Evolutionary conservation across 2,329 filamentous ascomycete species (phyloP), one percentile per base, ranked within the genome.

Genomic region (Lecanicillium sp.): DNA sequence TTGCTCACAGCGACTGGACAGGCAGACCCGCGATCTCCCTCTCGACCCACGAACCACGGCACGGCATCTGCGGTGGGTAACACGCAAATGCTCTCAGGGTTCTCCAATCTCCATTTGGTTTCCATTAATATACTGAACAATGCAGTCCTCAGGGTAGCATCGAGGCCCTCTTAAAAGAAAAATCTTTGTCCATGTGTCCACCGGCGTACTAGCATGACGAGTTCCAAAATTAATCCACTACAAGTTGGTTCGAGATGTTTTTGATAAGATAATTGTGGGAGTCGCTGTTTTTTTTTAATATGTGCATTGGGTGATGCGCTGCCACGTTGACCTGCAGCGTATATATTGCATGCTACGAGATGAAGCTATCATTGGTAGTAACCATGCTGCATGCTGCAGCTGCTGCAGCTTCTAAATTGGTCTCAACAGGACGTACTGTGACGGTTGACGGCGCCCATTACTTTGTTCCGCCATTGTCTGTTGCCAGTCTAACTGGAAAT

Each of bases 391-490:
- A 24, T 32, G 12, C 26, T 20, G 36, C 21, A 4, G 20, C 27
- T 8, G 27, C 27, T 7, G 11, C 20, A 11, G 19, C 44, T 6
- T 14, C 35, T 15, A 19, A 19, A 17, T 23, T 33, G 12, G 20
- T 43, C 14, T 38, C 44, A 6, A 51, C 53, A 8, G 53, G 53
- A n/a, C 19, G 44, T 5, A 54, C 53, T 2, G 44, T 53, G 4
- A 19, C 14, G 4, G 32, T 55, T 2, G 47, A 53, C 14, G 26
- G 14, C 6, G 19, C 52, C n/a, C 32, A 42, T 9, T 55, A 53
- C 27, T 53, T 52, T 35, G 30, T 55, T 20, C 49, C 53, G 5
- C 51, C 53, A 29, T 33, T 26, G 20, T 15, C 39, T n/a, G 46
- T 54, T 12, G 53, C 17, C 23, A 41, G n/a, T n/a, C 15, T 50